These are phyloP conservation scores for Schizophyllum amplum DNA, from an alignment of 1,284 basidiomycete genomes.

Conservation along the genomic window DNA sequence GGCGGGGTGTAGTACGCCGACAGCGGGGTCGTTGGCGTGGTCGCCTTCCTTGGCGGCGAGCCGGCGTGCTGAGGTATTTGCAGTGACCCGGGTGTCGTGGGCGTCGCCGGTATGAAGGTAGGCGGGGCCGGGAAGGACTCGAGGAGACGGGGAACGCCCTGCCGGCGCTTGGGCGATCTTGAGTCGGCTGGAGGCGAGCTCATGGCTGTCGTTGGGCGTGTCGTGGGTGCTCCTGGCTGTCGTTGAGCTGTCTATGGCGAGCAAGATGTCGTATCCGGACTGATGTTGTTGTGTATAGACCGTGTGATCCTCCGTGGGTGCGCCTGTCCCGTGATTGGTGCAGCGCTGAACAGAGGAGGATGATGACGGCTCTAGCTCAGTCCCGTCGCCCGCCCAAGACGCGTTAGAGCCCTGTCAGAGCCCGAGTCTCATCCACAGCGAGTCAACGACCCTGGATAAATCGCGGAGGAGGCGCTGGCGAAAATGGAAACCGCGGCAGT, in stretches of 20 bases:
- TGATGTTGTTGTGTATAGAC: background rate
- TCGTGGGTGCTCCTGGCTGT: background rate
- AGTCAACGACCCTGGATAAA: background rate
- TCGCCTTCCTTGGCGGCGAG: background rate
- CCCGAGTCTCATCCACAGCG: background rate
- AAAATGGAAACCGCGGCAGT: background rate
- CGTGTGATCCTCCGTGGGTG: background rate
- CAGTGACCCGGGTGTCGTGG: background rate
- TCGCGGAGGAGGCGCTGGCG: background rate
- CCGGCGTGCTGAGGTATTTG: background rate
- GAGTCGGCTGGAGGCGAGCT: background rate
- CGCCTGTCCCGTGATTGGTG: background rate
- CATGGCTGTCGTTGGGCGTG: background rate
- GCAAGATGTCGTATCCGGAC: background rate
- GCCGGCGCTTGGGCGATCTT: constrained; percentile 3
- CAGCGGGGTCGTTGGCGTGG: background rate
- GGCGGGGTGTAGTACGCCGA: background rate
- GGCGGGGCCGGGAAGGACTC: constrained; percentile 9
- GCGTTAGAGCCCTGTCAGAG: background rate
- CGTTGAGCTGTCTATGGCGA: background rate
- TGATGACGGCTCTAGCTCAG: background rate
- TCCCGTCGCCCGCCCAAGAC: background rate
- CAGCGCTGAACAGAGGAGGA: background rate
- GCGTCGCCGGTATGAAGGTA: constrained; percentile 8
- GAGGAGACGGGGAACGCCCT: constrained; percentile 8